Evolutionary conservation across 148 eudicot species (phyloP), one percentile per base, ranked within the genome.

Genomic region (Cornus kousa): DNA sequence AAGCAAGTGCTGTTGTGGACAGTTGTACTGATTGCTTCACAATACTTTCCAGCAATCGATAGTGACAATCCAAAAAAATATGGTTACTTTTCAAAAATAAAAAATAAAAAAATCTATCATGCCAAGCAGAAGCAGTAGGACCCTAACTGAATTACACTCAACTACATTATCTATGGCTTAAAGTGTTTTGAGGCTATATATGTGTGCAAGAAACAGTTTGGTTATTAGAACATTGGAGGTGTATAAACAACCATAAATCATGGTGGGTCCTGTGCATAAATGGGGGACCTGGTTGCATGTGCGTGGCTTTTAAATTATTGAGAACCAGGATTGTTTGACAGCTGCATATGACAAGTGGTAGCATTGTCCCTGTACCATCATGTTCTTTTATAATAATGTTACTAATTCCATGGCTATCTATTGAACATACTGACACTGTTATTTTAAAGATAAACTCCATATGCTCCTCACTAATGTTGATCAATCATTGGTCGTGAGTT

Each of bases 211-310:
- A 67, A 43, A 9, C 53, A 48, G 50, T 50, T 48, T 60, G 5
- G 4, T 76, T 22, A 23, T 7, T 17, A 32, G 20, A 50, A 13
- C 48, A 1, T 17, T 43, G 46, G 67, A 43, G n/a, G 64, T 35
- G 7, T 43, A 43, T 9, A 43, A 24, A 76, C 71, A 39, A 68
- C 65, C 64, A 31, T 19, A 32, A 68, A 5, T 19, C 59, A 69
- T 68, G 48, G 57, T 60, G 76, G 83, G 82, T 80, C 82, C 74
- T 24, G 43, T 77, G 76, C 64, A 9, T 74, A 64, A 84, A 74
- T 68, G 53, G 74, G 33, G 37, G 83, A 74, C 60, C 70, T 33
- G 57, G 66, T 70, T 75, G 84, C 90, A 85, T 88, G 86, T 88
- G 87, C 62, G 43, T 74, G 83, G 69, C 75, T 83, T 84, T 76